phyloP scores from a whole-genome alignment of 1,284 basidiomycete species.

The Peniophora sp. region DNA sequence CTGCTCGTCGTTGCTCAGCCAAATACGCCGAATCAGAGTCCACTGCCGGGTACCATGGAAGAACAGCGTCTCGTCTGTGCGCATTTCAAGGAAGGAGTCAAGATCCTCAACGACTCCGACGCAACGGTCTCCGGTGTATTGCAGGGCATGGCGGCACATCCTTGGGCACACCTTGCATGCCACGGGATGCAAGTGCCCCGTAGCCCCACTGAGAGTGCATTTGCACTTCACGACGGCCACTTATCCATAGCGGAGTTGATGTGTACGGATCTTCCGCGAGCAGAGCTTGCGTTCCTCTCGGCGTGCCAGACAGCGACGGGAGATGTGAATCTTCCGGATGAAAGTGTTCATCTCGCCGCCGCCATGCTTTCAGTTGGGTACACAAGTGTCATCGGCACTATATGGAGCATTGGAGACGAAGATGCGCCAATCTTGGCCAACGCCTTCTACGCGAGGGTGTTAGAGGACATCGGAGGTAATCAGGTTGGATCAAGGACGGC shows the following conservation, averaged over 20 bases:
- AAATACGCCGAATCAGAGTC: background rate
- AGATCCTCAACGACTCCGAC: background rate
- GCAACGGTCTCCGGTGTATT: background rate
- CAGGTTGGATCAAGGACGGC: background rate
- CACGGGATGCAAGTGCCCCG: background rate
- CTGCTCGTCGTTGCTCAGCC: background rate
- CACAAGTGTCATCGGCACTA: background rate
- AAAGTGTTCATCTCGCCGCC: slow-evolving; percentile 6
- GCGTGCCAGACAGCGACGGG: background rate
- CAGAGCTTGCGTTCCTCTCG: background rate
- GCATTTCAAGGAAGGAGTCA: background rate
- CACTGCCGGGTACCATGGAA: background rate
- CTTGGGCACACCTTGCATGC: background rate
- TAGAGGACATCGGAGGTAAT: background rate
- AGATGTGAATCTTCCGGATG: slow-evolving; percentile 1
- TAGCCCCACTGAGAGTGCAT: background rate
- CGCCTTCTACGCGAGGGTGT: background rate
- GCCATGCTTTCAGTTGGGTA: slow-evolving; percentile 7
- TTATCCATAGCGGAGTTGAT: background rate
- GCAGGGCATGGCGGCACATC: background rate
- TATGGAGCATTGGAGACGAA: background rate
- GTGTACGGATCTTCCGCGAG: background rate
- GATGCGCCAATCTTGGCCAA: background rate
- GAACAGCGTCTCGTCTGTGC: background rate
- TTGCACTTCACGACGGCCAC: background rate